A percentile compares a stretch with the other conserved stretches of the same genome.
Conservation (phyloP, 139 green algal species). For the Trebouxia sp. region DNA sequence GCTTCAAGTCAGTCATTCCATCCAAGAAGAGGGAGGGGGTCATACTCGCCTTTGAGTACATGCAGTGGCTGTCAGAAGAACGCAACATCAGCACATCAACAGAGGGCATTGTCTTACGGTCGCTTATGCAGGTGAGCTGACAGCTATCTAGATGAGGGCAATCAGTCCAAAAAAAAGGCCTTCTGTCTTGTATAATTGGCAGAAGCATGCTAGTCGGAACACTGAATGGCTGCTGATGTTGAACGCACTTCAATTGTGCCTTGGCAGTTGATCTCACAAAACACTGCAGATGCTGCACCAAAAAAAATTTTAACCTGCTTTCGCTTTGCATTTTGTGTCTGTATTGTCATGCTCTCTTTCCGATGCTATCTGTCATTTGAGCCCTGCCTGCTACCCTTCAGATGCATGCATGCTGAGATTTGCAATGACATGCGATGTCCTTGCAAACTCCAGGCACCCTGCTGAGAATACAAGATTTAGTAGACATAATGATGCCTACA, state of each 20-base stretch:
- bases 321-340: no score
- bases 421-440: no score
- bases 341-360: no score
- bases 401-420: no score
- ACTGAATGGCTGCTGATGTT: not conserved
- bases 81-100: slow-evolving; percentile 39
- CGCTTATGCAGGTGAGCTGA: not conserved
- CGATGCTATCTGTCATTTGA: no score
- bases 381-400: no score
- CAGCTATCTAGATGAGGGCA: not conserved
- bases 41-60: slow-evolving; percentile 54
- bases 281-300: no score
- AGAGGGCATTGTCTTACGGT: slow-evolving; percentile 29
- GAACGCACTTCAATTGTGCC: not conserved
- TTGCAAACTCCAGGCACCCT: no score
- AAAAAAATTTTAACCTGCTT: no score
- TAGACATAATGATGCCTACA: no score
- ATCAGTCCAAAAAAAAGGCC: not conserved
- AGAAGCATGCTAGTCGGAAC: not conserved
- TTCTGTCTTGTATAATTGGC: not conserved
- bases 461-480: no score
- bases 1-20: slow-evolving; percentile 43
- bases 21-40: slow-evolving; percentile 36
- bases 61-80: slow-evolving; percentile 54
- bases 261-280: no score